Percentiles rank a stretch among this genome's conserved stretches.
Evolutionary conservation across 2,329 filamentous ascomycete species (phyloP).

Genomic region (Phyllosticta citriasiana): DNA sequence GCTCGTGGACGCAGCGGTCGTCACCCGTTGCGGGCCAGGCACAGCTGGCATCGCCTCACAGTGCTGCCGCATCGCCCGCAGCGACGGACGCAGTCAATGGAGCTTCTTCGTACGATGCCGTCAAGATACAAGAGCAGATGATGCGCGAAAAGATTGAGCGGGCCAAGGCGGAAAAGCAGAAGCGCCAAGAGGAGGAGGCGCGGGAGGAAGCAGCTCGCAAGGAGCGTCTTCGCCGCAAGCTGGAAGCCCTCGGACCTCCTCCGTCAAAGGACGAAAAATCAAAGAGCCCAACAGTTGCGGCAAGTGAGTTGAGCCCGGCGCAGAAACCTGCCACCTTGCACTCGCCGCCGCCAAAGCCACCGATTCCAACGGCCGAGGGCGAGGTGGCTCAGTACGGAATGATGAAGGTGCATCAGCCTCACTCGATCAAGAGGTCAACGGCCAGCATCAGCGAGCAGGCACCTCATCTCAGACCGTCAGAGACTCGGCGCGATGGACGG

Average conservation of each 20-base stretch:
- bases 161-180: slow-evolving; percentile 58
- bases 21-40: slow-evolving; percentile 24
- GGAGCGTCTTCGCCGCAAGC: slow-evolving; percentile 61
- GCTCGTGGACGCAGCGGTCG: slow-evolving; percentile 18
- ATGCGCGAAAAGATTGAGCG: slow-evolving; percentile 63
- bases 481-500: not conserved
- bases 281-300: not conserved
- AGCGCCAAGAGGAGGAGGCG: slow-evolving; percentile 52
- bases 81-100: slow-evolving; percentile 20
- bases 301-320: slow-evolving; percentile 5
- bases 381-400: slow-evolving; percentile 51
- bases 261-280: slow-evolving; percentile 23
- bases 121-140: slow-evolving; percentile 55
- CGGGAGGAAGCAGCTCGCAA: slow-evolving; percentile 62
- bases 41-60: slow-evolving; percentile 27
- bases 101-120: slow-evolving; percentile 42
- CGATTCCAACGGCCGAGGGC: slow-evolving; percentile 46
- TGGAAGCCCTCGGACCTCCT: slow-evolving; percentile 58
- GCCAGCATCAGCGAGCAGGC: not conserved
- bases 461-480: not conserved
- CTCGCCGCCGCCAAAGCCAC: slow-evolving; percentile 45
- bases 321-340: slow-evolving; percentile 24
- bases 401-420: slow-evolving; percentile 52
- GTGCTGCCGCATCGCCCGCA: slow-evolving; percentile 20
- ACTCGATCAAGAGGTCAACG: slow-evolving; percentile 34